phyloP scores from a whole-genome alignment of 2,329 filamentous ascomycete genomes.

The Alternaria triticina region DNA sequence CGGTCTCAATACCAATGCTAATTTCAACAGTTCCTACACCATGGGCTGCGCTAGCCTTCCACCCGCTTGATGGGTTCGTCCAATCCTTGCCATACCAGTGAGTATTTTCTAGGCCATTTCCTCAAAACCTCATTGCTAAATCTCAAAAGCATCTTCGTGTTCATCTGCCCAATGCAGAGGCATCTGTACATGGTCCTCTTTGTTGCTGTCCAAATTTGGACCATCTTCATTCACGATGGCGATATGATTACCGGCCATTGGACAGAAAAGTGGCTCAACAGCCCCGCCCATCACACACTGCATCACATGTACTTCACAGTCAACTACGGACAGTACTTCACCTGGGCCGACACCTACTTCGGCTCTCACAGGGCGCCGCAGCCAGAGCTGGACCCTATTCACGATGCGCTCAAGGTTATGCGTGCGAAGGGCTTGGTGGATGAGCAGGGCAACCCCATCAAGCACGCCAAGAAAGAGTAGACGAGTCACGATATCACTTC shows the following conservation, averaged over 20 bases:
- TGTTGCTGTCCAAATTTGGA: conserved; percentile 8
- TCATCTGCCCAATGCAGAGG: conserved; percentile 12
- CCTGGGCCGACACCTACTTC: conserved; percentile 9
- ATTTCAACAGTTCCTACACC: conserved; percentile 6
- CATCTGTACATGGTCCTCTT: conserved; percentile 13
- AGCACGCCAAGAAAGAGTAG: conserved; percentile 9
- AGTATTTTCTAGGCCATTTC: not conserved
- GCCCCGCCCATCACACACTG: conserved; percentile 9
- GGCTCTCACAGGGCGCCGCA: conserved; percentile 7
- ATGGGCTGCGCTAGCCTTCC: conserved; percentile 12
- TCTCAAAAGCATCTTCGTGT: conserved; percentile 1
- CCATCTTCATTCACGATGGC: conserved; percentile 12
- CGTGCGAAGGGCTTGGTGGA: conserved; percentile 8
- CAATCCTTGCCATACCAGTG: conserved; percentile 12
- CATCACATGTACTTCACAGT: conserved; percentile 14
- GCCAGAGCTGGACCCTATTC: conserved; percentile 8
- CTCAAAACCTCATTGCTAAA: not conserved
- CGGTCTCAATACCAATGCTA: not conserved
- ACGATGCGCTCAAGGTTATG: conserved; percentile 13
- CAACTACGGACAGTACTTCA: conserved; percentile 13
- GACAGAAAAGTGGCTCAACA: conserved; percentile 11
- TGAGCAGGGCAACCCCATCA: conserved; percentile 7
- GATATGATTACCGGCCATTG: conserved; percentile 10
- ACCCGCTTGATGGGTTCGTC: conserved; percentile 7
- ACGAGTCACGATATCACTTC: not conserved